phyloP scores from a whole-genome alignment of 371 early-diverging fungal genomes.

The Fennellomyces sp. region DNA sequence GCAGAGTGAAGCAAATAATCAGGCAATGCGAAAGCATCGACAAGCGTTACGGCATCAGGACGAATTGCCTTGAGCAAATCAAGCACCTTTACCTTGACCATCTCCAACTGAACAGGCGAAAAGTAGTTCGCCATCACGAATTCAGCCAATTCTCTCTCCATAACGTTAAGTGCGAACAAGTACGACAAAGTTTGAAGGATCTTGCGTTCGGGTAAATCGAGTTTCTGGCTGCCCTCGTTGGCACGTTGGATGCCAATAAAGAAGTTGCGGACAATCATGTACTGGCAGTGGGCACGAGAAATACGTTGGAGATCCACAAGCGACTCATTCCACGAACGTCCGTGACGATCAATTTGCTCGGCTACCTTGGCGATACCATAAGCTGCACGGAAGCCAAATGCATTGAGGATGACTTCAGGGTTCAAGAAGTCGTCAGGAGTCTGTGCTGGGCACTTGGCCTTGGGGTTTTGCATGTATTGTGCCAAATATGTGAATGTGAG shows the following conservation, averaged over 20 bases:
- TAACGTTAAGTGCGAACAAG: conserved; percentile 64
- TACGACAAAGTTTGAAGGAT: conserved; percentile 50
- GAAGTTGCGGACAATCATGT: conserved; percentile 60
- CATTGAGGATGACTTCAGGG: conserved; percentile 61
- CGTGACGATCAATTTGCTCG: conserved; percentile 54
- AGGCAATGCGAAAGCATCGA: conserved; percentile 78
- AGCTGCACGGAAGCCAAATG: conserved; percentile 74
- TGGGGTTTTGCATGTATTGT: conserved; percentile 50
- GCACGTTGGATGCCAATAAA: conserved; percentile 43
- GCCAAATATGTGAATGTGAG: conserved; percentile 55
- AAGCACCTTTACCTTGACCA: conserved; percentile 52
- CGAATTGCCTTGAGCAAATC: conserved; percentile 59
- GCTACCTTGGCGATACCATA: conserved; percentile 55
- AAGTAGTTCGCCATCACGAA: conserved; percentile 58
- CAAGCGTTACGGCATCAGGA: conserved; percentile 70
- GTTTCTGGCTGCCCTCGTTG: conserved; percentile 34
- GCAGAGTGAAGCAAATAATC: conserved; percentile 78
- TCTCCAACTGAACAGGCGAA: conserved; percentile 49
- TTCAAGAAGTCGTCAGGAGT: conserved; percentile 53
- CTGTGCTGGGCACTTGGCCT: conserved; percentile 56
- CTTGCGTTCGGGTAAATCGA: conserved; percentile 30
- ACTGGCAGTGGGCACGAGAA: conserved; percentile 70
- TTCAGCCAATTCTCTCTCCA: conserved; percentile 67
- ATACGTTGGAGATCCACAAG: conserved; percentile 64
- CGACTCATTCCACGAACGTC: conserved; percentile 69